Evolutionary conservation across 2,329 filamentous ascomycete genomes (phyloP), one percentile per base, ranked within the genome.

Genomic region (Coleophoma eucalyptorum): DNA sequence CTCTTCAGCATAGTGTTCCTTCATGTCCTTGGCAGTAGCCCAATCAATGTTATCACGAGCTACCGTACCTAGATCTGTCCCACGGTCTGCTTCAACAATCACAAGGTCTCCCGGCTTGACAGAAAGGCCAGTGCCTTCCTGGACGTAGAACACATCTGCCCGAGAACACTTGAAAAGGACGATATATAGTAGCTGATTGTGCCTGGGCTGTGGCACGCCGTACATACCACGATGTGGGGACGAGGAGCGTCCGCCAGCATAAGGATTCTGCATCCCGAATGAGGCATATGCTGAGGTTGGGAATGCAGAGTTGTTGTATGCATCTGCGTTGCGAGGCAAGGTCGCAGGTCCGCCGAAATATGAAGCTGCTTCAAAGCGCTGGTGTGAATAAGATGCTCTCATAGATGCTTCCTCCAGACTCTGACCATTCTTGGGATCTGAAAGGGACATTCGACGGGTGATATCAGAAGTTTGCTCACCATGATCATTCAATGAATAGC

Each of bases 151-250:
- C 10, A 97, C 90, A 64, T 97, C 94, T 35, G 93, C 92, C 55
- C 94, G 83, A 34, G 90, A 90, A 67, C 92, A 97, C 70, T 99
- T 99, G 81, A 99, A 99, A 6, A 93, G 83, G 15, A 99, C 93
- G 48, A 99, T 87, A 67, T 93, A 93, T 8, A 96, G 77, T 7
- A 86, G 76, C 65, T 90, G 87, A 57, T 83, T 86, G 60, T 81
- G 79, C 45, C 80, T 80, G 35, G 78, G 80, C 62, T 81, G 83
- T 32, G 75, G 72, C 65, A 84, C 76, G 46, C 76, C 77, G 59
- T 85, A 86, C 65, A 83, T 76, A 60, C 72, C 78, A 46, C 82
- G 77, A 62, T 84, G 82, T 6, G 83, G 83, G 13, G 83, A 86
- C 8, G 78, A 70, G 3, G 81, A 72, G 18, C 81, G 75, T 49